These are phyloP conservation scores for Cadophora malorum DNA, from an alignment of 2,329 filamentous ascomycete species.

Conservation along the genomic window DNA sequence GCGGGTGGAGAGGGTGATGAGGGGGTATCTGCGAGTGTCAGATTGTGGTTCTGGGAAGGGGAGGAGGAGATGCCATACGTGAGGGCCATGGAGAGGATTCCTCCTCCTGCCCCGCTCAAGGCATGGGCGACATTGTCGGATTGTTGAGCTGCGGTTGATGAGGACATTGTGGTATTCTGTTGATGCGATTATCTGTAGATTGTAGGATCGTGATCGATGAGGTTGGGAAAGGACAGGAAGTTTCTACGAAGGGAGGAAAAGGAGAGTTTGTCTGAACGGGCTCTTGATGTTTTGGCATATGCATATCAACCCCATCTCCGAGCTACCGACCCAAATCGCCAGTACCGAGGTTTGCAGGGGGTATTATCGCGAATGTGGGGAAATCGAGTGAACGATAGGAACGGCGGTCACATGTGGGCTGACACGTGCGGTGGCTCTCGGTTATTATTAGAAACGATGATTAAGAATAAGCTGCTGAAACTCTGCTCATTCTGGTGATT, in stretches of 20 bases:
- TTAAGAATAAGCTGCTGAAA: not conserved
- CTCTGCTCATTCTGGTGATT: slow-evolving; percentile 15
- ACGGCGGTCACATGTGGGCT: not conserved
- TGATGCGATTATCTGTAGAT: slow-evolving; percentile 11
- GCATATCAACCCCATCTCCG: slow-evolving; percentile 33
- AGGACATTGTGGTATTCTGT: slow-evolving; percentile 28
- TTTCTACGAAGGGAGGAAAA: slow-evolving; percentile 7
- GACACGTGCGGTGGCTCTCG: slow-evolving; percentile 8
- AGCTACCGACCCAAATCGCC: slow-evolving; percentile 18
- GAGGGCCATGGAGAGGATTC: slow-evolving; percentile 92
- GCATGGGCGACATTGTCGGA: slow-evolving; percentile 98
- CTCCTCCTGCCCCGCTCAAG: slow-evolving; percentile 89
- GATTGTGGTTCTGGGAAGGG: slow-evolving; percentile 7
- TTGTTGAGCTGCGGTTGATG: slow-evolving; percentile 55
- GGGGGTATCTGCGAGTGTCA: slow-evolving; percentile 72
- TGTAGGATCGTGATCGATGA: not conserved
- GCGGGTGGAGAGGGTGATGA: slow-evolving; percentile 96
- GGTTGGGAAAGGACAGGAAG: slow-evolving; percentile 18
- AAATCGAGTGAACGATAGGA: not conserved
- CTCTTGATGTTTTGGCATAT: slow-evolving; percentile 3
- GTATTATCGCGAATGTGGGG: slow-evolving; percentile 18
- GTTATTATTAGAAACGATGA: slow-evolving; percentile 18
- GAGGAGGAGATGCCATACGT: slow-evolving; percentile 64
- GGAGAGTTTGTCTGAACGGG: not conserved
- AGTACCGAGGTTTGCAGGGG: slow-evolving; percentile 20